Evolutionary conservation across 768 basidiomycete species (phyloP).

Genomic region (Clavaria fumosa): DNA sequence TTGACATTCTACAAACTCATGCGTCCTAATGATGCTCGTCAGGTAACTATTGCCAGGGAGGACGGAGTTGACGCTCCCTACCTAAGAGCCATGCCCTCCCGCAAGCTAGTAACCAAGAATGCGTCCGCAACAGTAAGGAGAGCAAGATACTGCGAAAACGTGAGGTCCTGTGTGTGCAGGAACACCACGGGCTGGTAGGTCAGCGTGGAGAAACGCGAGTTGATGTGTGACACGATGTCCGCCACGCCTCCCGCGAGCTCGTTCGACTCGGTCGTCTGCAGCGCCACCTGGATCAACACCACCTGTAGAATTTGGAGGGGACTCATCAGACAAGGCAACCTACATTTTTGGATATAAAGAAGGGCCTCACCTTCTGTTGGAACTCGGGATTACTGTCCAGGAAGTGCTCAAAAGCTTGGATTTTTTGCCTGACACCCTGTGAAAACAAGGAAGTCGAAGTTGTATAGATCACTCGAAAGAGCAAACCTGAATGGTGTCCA

Average conservation of each 20-base stretch:
- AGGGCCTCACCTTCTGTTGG: conserved; percentile 47
- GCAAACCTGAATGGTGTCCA: conserved; percentile 63
- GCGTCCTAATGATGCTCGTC: conserved; percentile 26
- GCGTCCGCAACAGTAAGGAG: conserved; percentile 71
- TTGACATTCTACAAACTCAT: conserved; percentile 80
- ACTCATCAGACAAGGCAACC: too few relatives aligned
- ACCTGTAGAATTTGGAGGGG: conserved; percentile 36
- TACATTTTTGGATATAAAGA: too few relatives aligned
- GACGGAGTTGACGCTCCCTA: conserved; percentile 2
- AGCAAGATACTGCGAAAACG: conserved; percentile 75
- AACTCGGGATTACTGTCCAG: conserved; percentile 67
- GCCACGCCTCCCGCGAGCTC: conserved; percentile 60
- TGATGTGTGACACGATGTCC: conserved; percentile 66
- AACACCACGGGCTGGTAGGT: conserved; percentile 84
- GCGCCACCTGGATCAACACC: conserved; percentile 76
- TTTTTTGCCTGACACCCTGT: conserved; percentile 66
- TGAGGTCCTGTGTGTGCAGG: conserved; percentile 70
- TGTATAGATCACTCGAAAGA: background rate
- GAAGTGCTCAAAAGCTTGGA: conserved; percentile 72
- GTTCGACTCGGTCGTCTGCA: conserved; percentile 67
- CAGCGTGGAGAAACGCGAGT: conserved; percentile 67
- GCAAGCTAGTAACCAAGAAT: conserved; percentile 68
- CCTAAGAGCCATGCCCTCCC: conserved; percentile 76
- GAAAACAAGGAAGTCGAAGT: background rate
- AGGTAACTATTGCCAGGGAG: too few relatives aligned